Percentiles rank a stretch among this genome's conserved stretches.
These are phyloP conservation scores for Agaricus bisporus DNA, from an alignment of 768 basidiomycete genomes.

Conservation along the genomic window DNA sequence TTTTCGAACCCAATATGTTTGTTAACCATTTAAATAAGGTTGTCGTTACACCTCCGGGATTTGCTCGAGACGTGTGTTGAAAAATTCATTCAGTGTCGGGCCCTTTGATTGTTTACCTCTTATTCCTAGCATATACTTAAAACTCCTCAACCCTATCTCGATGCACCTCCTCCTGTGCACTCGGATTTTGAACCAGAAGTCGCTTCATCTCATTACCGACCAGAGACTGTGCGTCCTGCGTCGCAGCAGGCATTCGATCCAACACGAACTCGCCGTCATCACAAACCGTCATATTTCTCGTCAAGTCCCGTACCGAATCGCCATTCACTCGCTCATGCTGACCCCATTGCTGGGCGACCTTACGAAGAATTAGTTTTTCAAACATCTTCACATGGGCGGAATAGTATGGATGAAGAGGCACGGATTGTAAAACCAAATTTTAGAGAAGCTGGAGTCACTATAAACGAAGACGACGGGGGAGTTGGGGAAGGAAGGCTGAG, in stretches of 20 bases:
- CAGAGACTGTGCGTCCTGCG: neutral
- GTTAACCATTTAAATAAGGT: constrained; percentile 34
- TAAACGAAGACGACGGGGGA: constrained; percentile 6
- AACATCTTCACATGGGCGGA: neutral
- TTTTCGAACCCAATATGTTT: neutral
- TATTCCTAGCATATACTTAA: neutral
- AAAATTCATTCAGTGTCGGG: neutral
- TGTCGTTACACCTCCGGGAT: constrained; percentile 61
- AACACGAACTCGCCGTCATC: constrained; percentile 5
- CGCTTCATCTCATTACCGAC: neutral
- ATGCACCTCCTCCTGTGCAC: neutral
- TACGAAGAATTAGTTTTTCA: constrained; percentile 29
- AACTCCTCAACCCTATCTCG: neutral
- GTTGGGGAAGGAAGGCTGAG: constrained; percentile 8
- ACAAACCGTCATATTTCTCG: constrained; percentile 6
- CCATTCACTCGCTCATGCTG: constrained; percentile 14
- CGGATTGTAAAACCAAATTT: neutral
- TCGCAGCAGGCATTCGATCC: constrained; percentile 4
- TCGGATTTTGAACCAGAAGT: neutral
- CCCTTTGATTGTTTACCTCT: neutral
- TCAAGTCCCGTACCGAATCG: constrained; percentile 5
- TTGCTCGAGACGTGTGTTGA: constrained; percentile 57
- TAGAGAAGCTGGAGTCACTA: neutral
- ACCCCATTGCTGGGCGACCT: constrained; percentile 34
- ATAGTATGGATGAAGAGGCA: neutral